These are phyloP conservation scores for Citrus australasica DNA, from an alignment of 345 rosid species.

Conservation along the genomic window DNA sequence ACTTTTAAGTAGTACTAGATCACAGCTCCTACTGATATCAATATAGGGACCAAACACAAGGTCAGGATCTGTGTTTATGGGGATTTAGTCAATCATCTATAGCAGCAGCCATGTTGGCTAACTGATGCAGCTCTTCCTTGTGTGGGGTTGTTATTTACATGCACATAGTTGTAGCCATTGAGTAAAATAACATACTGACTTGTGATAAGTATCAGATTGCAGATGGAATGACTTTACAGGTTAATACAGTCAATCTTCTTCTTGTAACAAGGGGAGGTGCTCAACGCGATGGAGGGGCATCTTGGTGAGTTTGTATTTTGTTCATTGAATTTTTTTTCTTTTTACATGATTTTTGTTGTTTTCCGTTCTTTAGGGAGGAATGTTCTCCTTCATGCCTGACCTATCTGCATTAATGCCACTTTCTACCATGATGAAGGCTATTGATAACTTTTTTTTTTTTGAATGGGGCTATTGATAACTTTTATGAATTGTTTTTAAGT, in stretches of 20 bases:
- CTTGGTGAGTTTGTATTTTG: constrained; percentile 55
- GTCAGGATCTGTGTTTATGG: neutral
- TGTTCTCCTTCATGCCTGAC: neutral
- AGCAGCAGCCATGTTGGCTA: neutral
- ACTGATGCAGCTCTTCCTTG: neutral
- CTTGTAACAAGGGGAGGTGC: constrained; percentile 87
- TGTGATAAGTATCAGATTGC: constrained; percentile 66
- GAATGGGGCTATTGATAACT: neutral
- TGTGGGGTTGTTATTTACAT: neutral
- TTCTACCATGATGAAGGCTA: neutral
- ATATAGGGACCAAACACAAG: neutral
- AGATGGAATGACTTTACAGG: constrained; percentile 97
- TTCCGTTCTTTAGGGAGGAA: neutral
- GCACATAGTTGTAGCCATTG: neutral
- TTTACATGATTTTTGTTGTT: constrained; percentile 2
- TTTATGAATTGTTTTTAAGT: neutral
- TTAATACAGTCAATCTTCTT: constrained; percentile 84
- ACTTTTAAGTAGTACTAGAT: neutral
- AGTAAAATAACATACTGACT: constrained; percentile 12
- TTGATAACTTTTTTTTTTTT: neutral
- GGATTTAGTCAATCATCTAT: neutral
- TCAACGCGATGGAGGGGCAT: constrained; percentile 67
- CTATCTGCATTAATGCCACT: neutral
- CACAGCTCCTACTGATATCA: neutral
- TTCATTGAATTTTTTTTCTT: neutral